Evolutionary conservation across 2,329 filamentous ascomycete genomes (phyloP), one percentile per base, ranked within the genome.

Genomic region (Fusarium xyrophilum): DNA sequence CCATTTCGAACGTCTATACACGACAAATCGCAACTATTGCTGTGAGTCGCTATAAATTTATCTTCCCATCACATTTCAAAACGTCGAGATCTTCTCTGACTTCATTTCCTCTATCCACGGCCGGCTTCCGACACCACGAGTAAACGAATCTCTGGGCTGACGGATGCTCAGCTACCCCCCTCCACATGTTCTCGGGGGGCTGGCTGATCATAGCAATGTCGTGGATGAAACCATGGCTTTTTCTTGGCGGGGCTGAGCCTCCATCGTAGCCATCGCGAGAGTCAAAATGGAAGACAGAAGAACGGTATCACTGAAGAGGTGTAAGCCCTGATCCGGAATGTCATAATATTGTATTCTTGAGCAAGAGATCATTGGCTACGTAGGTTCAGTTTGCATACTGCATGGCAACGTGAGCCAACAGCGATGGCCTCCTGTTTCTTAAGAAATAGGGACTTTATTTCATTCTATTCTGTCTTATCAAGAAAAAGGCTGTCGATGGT

Each of bases 1-100:
- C 8, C 42, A 44, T 44, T 11, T 14, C 14, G 23, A n/a, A 14
- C 4, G 25, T n/a, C 3, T 44, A 1, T 15, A 27, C 8, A n/a
- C 4, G 4, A 1, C 2, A n/a, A 7, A 10, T 2, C 3, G 6
- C 8, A 11, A n/a, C 25, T 27, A 15, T 6, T 27, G 19, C 25
- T n/a, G 4, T 4, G 12, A 27, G 12, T n/a, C 0, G 0, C 42
- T n/a, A 14, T 44, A 11, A n/a, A 14, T 9, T 7, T 14, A 5
- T 27, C 14, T 43, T 43, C 0, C 8, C 2, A 10, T 44, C 12
- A 5, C 8, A 7, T 14, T 11, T 5, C 3, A 27, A 27, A 27
- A 5, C 3, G 0, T 15, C 3, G 6, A 27, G 5, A n/a, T 3
- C 6, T 5, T 0, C 17, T 43, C 4, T 5, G 3, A 10, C 3